Evolutionary conservation across 1,284 basidiomycete species (phyloP).

Genomic region (Entoloma clypeatum): DNA sequence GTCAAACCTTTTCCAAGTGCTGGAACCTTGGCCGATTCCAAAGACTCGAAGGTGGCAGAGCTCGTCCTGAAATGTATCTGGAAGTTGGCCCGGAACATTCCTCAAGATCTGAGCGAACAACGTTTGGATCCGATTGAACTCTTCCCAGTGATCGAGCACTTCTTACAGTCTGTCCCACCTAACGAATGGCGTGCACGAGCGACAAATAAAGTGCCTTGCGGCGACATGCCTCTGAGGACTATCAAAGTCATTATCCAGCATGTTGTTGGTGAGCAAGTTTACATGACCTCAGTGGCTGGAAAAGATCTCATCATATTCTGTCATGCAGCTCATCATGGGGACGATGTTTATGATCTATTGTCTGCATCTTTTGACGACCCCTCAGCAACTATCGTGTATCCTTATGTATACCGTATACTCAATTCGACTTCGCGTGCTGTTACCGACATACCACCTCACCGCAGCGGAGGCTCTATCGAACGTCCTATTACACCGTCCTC

Average conservation of each 20-base stretch:
- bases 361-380: constrained; percentile 79
- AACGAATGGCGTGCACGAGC: constrained; percentile 94
- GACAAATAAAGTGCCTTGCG: constrained; percentile 87
- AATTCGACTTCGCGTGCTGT: constrained; percentile 58
- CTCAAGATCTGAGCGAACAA: constrained; percentile 81
- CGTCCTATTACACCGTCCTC: constrained; percentile 53
- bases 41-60: constrained; percentile 90
- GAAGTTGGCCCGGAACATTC: constrained; percentile 95
- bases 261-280: constrained; percentile 72
- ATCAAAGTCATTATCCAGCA: constrained; percentile 98
- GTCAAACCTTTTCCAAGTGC: constrained; percentile 81
- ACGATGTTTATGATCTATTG: constrained; percentile 77
- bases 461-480: constrained; percentile 37
- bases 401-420: constrained; percentile 82
- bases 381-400: constrained; percentile 78
- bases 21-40: constrained; percentile 64
- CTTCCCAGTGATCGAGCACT: constrained; percentile 93
- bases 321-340: constrained; percentile 68
- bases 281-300: constrained; percentile 10
- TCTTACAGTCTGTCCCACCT: constrained; percentile 90
- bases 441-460: constrained; percentile 33
- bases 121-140: constrained; percentile 84
- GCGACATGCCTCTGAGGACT: constrained; percentile 95
- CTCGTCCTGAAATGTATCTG: constrained; percentile 97
- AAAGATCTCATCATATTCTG: constrained; percentile 25